These are phyloP conservation scores for Saksenaea oblongispora DNA, from an alignment of 371 early-diverging fungal species.

Conservation along the genomic window DNA sequence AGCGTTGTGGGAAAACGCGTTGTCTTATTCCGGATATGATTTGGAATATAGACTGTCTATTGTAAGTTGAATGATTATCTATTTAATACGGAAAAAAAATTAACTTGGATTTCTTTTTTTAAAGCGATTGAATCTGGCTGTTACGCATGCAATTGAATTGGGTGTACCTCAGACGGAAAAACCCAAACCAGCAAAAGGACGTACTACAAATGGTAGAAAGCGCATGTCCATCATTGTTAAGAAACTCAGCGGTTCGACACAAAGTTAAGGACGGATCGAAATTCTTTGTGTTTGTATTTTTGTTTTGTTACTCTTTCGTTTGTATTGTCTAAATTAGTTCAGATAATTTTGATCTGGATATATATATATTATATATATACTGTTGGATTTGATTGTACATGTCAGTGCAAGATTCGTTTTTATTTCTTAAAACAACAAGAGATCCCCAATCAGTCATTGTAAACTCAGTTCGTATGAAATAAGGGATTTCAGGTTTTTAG, in stretches of 20 bases:
- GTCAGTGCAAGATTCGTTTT: not conserved
- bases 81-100: not conserved
- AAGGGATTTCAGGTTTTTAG: not conserved
- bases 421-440: not conserved
- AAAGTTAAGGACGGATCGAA: not conserved
- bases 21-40: slow-evolving; percentile 48
- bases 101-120: slow-evolving; percentile 2
- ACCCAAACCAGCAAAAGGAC: slow-evolving; percentile 36
- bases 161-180: slow-evolving; percentile 36
- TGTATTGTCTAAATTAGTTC: too few species aligned
- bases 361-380: too few species aligned
- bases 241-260: not conserved
- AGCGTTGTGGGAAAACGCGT: slow-evolving; percentile 54
- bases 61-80: slow-evolving; percentile 24
- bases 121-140: slow-evolving; percentile 48
- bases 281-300: too few species aligned
- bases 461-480: too few species aligned
- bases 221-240: slow-evolving; percentile 32
- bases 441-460: not conserved
- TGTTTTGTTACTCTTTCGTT: too few species aligned
- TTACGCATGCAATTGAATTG: slow-evolving; percentile 46
- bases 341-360: too few species aligned
- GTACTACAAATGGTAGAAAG: slow-evolving; percentile 44
- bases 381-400: too few species aligned
- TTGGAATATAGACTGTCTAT: slow-evolving; percentile 58